Conservation (phyloP, 352 stramenopile genomes). For the Blastocystis sp. region DNA sequence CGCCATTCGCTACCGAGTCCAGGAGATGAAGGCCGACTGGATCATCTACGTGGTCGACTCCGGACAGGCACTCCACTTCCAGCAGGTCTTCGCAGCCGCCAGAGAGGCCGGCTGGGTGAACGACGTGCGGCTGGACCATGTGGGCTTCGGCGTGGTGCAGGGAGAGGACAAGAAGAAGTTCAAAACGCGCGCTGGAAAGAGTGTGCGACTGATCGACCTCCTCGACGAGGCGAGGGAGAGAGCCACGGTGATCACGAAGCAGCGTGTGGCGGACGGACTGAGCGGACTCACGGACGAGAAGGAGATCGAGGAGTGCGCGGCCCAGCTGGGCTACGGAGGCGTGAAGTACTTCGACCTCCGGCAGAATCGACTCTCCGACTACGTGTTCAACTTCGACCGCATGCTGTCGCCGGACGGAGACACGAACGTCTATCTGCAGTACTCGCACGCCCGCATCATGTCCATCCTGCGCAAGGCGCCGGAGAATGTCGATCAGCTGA, state of each 20-base stretch:
- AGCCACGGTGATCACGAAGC: constrained; percentile 84
- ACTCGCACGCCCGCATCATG: constrained; percentile 91
- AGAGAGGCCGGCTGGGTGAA: constrained; percentile 72
- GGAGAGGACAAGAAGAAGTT: constrained; percentile 88
- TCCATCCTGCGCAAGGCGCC: constrained; percentile 87
- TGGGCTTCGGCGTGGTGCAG: constrained; percentile 82
- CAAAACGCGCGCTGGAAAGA: constrained; percentile 94
- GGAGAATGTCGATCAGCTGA: constrained; percentile 66
- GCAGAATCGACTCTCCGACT: constrained; percentile 92
- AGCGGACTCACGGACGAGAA: constrained; percentile 68
- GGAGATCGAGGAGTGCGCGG: constrained; percentile 83
- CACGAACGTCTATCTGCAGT: constrained; percentile 98
- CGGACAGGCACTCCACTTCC: constrained; percentile 79
- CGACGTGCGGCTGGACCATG: constrained; percentile 72
- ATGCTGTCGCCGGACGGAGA: constrained; percentile 98
- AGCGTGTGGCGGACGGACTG: constrained; percentile 78
- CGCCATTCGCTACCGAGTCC: constrained; percentile 78
- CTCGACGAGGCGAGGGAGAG: constrained; percentile 89
- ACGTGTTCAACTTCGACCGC: constrained; percentile 96
- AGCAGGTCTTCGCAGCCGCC: constrained; percentile 76
- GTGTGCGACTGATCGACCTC: constrained; percentile 94
- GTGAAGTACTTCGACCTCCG: constrained; percentile 99
- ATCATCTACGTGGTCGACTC: constrained; percentile 83
- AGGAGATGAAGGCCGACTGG: constrained; percentile 70
- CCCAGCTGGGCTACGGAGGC: constrained; percentile 92